These are phyloP conservation scores for Fusarium sp. DNA, from an alignment of 2,329 filamentous ascomycete species.

Conservation along the genomic window DNA sequence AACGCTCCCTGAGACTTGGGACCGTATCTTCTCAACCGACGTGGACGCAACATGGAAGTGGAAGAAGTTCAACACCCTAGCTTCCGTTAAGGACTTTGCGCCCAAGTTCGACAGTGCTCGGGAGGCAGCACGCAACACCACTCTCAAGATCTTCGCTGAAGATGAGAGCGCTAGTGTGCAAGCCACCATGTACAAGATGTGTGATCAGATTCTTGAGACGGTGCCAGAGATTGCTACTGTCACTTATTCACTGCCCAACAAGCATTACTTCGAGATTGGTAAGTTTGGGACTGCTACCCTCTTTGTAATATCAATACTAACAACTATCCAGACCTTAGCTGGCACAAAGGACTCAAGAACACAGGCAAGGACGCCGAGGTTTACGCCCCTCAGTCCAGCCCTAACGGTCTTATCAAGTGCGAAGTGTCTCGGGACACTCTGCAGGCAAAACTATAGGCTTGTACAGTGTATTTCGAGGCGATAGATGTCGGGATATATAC, in stretches of 20 bases:
- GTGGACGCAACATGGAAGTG: slow-evolving; percentile 91
- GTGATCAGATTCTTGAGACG: slow-evolving; percentile 82
- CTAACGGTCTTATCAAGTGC: slow-evolving; percentile 96
- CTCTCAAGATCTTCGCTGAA: slow-evolving; percentile 90
- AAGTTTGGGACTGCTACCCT: slow-evolving; percentile 55
- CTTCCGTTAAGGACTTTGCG: slow-evolving; percentile 74
- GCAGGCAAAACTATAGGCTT: slow-evolving; percentile 27
- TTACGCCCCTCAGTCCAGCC: slow-evolving; percentile 90
- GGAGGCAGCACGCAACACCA: slow-evolving; percentile 82
- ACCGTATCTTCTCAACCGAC: slow-evolving; percentile 94
- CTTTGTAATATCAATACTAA: slow-evolving; percentile 36
- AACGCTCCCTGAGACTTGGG: slow-evolving; percentile 89
- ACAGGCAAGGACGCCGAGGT: slow-evolving; percentile 96
- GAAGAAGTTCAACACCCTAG: slow-evolving; percentile 75
- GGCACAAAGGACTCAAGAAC: slow-evolving; percentile 96
- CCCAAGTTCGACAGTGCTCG: slow-evolving; percentile 84
- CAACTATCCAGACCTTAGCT: slow-evolving; percentile 79
- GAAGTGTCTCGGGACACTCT: slow-evolving; percentile 75
- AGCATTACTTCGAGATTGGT: slow-evolving; percentile 98
- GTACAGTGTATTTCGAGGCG: slow-evolving; percentile 14
- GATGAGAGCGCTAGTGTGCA: slow-evolving; percentile 95
- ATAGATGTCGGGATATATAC: slow-evolving; percentile 23
- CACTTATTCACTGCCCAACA: slow-evolving; percentile 91
- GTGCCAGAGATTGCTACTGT: slow-evolving; percentile 80
- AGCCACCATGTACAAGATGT: slow-evolving; percentile 99